Percentiles rank a stretch among this genome's conserved stretches.
phyloP scores from a whole-genome alignment of 1,139 yeast genomes.

The Suhomyces chickasaworum region DNA sequence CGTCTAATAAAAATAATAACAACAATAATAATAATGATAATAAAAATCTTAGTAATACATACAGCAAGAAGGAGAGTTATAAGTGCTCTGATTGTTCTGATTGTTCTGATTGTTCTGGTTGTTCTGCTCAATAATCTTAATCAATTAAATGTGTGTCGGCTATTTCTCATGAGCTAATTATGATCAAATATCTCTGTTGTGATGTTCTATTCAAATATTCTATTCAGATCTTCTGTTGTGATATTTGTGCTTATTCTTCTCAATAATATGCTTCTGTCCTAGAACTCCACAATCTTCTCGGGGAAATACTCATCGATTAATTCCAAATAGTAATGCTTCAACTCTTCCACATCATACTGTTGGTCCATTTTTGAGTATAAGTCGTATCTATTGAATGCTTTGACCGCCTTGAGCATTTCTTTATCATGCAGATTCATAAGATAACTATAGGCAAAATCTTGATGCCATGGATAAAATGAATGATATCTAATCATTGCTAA shows the following conservation, averaged over 20 bases:
- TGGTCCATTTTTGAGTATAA: conserved; percentile 64
- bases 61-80: no score
- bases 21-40: background rate
- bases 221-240: no score
- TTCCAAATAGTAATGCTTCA: conserved; percentile 60
- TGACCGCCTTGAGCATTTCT: conserved; percentile 63
- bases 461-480: conserved; percentile 78
- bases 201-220: no score
- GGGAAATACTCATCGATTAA: conserved; percentile 73
- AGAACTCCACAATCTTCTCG: conserved; percentile 55
- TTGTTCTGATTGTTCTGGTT: no score
- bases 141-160: no score
- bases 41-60: no score
- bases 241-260: background rate
- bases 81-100: no score
- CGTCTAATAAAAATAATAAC: background rate
- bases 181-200: no score
- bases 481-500: conserved; percentile 77
- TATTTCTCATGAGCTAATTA: no score
- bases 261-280: no score
- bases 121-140: no score
- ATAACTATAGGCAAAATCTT: conserved; percentile 65
- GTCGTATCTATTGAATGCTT: conserved; percentile 68
- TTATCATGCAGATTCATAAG: conserved; percentile 67
- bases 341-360: conserved; percentile 46